Evolutionary conservation across 768 basidiomycete species (phyloP), one percentile per base, ranked within the genome.

Genomic region (Leucosporidium creatinivorum): DNA sequence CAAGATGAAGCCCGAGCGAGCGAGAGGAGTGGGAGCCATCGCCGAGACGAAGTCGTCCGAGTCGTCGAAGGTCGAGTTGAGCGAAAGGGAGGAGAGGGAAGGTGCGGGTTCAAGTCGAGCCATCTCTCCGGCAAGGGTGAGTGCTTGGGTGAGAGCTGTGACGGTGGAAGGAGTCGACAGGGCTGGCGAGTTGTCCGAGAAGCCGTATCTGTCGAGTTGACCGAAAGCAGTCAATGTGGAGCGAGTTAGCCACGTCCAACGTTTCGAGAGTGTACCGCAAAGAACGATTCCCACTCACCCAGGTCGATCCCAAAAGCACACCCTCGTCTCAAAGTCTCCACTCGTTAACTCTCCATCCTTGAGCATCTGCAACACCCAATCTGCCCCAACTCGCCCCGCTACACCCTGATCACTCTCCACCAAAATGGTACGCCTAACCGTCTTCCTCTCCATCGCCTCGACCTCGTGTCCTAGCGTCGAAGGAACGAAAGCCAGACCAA

Each of bases 231-330:
- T n/a, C 28, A 19, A n/a, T 7, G 4, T 25, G 15, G 6, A 44
- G 25, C 18, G 6, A 18, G 21, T 50, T 30, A 39, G 55, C 7
- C n/a, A n/a, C n/a, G n/a, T 0, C 15, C 4, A 44, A 10, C n/a
- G n/a, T n/a, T n/a, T n/a, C n/a, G n/a, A n/a, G n/a, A n/a, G n/a
- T n/a, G n/a, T n/a, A n/a, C n/a, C n/a, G 39, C 15, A 56, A 19
- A 5, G 54, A 19, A 61, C 6, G 5, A 18, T 28, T 44, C 13
- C 39, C 39, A 60, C 59, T 39, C 15, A 67, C 66, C 71, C 72
- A 3, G 72, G 72, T 1, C 72, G 33, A 50, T 73, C 72, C 66
- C 66, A 73, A 33, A n/a, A 69, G 58, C 72, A 73, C 9, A 73
- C 66, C 21, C 71, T 30, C 13, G 55, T 63, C 61, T 69, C 65